These are phyloP conservation scores for Avena insularis DNA, from an alignment of 176 grass and related monocot genomes.

Conservation along the genomic window DNA sequence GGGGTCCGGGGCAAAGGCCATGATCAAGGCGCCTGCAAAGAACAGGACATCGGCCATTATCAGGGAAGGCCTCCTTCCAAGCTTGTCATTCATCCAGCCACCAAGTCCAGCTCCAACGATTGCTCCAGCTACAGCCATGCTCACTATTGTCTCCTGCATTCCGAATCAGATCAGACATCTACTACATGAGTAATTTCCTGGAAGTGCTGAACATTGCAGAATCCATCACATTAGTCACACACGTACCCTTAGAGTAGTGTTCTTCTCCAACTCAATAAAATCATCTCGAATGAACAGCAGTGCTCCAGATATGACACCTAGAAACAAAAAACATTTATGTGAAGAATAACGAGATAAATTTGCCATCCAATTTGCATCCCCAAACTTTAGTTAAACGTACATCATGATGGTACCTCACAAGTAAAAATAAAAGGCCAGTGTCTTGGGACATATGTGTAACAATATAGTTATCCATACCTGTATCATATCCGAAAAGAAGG, in stretches of 20 bases:
- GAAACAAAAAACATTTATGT: neutral
- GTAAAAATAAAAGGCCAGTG: neutral
- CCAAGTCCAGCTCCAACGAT: conserved; percentile 90
- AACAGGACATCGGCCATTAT: conserved; percentile 82
- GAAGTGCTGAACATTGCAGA: neutral
- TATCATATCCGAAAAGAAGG: conserved; percentile 97
- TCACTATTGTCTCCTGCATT: conserved; percentile 94
- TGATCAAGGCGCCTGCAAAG: conserved; percentile 71
- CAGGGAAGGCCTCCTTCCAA: conserved; percentile 86
- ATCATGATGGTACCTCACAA: neutral
- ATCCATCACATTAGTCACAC: neutral
- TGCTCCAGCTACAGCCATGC: conserved; percentile 95
- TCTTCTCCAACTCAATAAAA: conserved; percentile 69
- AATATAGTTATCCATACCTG: conserved; percentile 54
- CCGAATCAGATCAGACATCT: conserved; percentile 1
- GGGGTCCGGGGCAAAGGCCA: conserved; percentile 76
- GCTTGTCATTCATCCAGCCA: conserved; percentile 94
- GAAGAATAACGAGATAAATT: conserved; percentile 1
- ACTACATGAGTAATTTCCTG: neutral
- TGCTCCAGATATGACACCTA: conserved; percentile 98
- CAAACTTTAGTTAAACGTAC: neutral
- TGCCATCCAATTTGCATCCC: neutral
- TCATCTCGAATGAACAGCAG: conserved; percentile 94
- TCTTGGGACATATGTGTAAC: neutral
- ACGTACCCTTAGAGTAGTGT: conserved; percentile 72